These are phyloP conservation scores for Ustilago trichophora DNA, from an alignment of 1,284 basidiomycete genomes.

Conservation along the genomic window DNA sequence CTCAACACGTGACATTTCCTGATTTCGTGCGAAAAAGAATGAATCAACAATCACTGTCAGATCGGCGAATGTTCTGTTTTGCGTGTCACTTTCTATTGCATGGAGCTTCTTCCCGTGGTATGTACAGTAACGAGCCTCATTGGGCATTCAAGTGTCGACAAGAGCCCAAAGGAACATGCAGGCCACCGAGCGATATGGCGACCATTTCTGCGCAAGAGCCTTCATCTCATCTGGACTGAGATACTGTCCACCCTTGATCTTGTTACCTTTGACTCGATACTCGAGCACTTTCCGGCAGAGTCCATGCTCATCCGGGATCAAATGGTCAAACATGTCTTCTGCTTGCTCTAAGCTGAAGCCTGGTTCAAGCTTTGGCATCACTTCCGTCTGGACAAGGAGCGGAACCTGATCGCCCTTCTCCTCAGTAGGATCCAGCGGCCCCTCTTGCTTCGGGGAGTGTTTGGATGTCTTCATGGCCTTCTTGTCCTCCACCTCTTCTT, in stretches of 20 bases:
- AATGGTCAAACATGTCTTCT: constrained; percentile 19
- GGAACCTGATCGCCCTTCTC: constrained; percentile 25
- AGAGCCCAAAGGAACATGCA: constrained; percentile 61
- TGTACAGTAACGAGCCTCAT: too few relatives aligned
- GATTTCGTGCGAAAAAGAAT: constrained; percentile 19
- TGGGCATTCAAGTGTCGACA: constrained; percentile 43
- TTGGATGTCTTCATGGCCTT: too few relatives aligned
- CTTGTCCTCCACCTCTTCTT: constrained; percentile 3
- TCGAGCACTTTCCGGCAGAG: constrained; percentile 39
- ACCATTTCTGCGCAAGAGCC: constrained; percentile 54
- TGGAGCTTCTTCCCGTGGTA: too few relatives aligned
- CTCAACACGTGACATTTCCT: constrained; percentile 20
- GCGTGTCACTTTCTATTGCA: too few relatives aligned
- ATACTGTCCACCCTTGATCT: constrained; percentile 61
- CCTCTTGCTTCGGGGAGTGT: constrained; percentile 15
- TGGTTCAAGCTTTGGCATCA: constrained; percentile 31
- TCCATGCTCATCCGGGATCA: constrained; percentile 32
- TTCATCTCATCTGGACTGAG: constrained; percentile 62
- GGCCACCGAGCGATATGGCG: constrained; percentile 59
- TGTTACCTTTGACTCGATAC: constrained; percentile 55
- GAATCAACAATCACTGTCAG: too few relatives aligned
- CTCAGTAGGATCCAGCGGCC: constrained; percentile 26
- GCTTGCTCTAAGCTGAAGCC: constrained; percentile 1
- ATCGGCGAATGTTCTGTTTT: too few relatives aligned
- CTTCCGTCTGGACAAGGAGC: constrained; percentile 25